Base-by-base conservation (phyloP, 345 rosid species). In the Populus deltoides region DNA sequence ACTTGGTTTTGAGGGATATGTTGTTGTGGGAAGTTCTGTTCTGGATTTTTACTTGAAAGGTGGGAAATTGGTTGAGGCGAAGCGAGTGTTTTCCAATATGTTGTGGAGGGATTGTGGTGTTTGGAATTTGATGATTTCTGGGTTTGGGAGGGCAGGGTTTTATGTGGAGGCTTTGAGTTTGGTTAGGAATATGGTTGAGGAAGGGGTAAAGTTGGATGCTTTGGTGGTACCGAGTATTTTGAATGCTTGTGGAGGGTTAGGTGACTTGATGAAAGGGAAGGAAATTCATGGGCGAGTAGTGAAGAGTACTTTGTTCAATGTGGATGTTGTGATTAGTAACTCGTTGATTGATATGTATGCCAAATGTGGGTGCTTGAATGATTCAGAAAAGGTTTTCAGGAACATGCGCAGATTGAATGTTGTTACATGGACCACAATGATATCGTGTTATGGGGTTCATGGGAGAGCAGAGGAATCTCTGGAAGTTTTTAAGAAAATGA, bases 111-210 rank as follows among this genome's bases (percentile, higher is more conserved):
- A 80, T 67, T 71, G 79, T 66, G 77, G 57, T 55, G 83, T 67
- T 66, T 80, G 83, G 83, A 76, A 76, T 66, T 53, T 73, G 45
- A 80, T 80, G 73, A 76, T 80, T 55, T 80, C 83, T 0, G 77
- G 80, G 51, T 66, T 66, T 71, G 83, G 77, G 70, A 80, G 38
- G 39, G 69, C 73, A 15, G 83, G 83, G 55, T 55, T 80, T n/a
- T 76, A 27, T n/a, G 31, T 22, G 66, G 83, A 80, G 65, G 79
- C 80, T 66, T 55, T 76, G 55, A 33, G 9, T 65, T 71, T 53
- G 27, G 72, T 67, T 66, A 55, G 77, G 49, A 24, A 71, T 66
- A 80, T 80, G 83, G 33, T 38, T 39, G 36, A 9, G 13, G 76
- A 66, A 72, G 73, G 73, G 36, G 36, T 75, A 13, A 75, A 41